phyloP scores from a whole-genome alignment of 129 eudicot genomes.

The Lactuca sativa region DNA sequence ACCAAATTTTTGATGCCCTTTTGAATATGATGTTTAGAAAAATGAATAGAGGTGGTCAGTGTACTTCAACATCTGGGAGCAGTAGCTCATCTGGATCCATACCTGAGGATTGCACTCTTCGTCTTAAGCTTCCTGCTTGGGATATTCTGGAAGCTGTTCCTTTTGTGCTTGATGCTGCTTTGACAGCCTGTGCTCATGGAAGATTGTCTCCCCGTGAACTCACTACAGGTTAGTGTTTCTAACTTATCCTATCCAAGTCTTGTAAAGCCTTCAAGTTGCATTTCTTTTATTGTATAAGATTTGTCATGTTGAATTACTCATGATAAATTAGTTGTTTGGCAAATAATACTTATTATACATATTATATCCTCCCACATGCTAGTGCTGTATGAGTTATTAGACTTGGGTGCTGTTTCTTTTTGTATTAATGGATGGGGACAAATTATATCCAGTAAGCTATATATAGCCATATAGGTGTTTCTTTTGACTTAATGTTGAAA shows the following conservation, averaged over 20 bases:
- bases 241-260: not conserved
- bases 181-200: slow-evolving; percentile 86
- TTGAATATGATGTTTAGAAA: slow-evolving; percentile 75
- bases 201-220: slow-evolving; percentile 87
- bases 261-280: not conserved
- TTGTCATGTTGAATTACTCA: not conserved
- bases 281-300: not conserved
- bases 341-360: not conserved
- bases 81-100: slow-evolving; percentile 64
- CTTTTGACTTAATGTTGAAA: too few species aligned
- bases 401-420: too few species aligned
- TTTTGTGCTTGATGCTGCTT: slow-evolving; percentile 89
- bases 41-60: slow-evolving; percentile 61
- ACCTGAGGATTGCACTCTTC: slow-evolving; percentile 53
- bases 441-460: too few species aligned
- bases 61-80: slow-evolving; percentile 69
- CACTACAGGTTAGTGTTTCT: slow-evolving; percentile 65
- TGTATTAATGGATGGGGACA: not conserved
- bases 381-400: not conserved
- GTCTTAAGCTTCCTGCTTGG: slow-evolving; percentile 87
- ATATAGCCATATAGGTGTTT: too few species aligned
- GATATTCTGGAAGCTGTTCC: slow-evolving; percentile 97
- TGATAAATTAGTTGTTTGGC: not conserved
- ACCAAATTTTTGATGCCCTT: slow-evolving; percentile 83
- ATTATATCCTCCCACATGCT: not conserved